phyloP scores from a whole-genome alignment of 2,329 filamentous ascomycete genomes.

The Ciborinia camelliae region DNA sequence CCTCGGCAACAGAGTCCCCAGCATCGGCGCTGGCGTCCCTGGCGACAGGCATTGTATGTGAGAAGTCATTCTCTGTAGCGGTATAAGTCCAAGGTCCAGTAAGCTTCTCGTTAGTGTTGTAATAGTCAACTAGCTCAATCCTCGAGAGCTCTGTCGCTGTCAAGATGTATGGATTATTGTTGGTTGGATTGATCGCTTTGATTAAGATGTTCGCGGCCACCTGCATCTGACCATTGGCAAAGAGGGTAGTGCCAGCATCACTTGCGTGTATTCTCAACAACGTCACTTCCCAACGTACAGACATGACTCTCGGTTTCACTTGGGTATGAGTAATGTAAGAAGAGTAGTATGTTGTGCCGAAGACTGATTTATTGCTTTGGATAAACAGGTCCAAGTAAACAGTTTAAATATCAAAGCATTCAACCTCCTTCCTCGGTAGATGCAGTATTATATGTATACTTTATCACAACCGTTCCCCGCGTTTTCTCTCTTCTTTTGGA shows the following conservation, averaged over 20 bases:
- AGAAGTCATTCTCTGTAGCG: background rate
- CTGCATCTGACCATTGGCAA: constrained; percentile 5
- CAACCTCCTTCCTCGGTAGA: background rate
- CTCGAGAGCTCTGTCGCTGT: background rate
- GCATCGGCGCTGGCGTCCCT: background rate
- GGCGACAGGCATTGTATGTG: constrained; percentile 10
- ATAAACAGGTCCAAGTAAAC: background rate
- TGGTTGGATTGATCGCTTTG: constrained; percentile 8
- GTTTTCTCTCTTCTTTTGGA: background rate
- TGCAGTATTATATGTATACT: background rate
- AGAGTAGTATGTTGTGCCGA: background rate
- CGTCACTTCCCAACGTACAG: constrained; percentile 10
- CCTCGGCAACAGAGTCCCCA: no score
- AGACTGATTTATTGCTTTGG: background rate
- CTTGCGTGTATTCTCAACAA: background rate
- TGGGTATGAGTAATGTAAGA: background rate
- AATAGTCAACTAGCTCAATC: constrained; percentile 9
- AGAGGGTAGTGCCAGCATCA: background rate
- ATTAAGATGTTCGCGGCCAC: constrained; percentile 6
- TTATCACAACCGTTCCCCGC: no score
- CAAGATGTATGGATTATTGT: background rate
- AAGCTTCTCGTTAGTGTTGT: background rate
- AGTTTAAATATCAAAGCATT: background rate
- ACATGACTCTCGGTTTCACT: background rate
- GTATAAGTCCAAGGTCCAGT: background rate